A percentile compares a stretch with the other conserved stretches of the same genome.
Conservation (phyloP, 169 alveolate species). For the Plasmodium malariae region DNA sequence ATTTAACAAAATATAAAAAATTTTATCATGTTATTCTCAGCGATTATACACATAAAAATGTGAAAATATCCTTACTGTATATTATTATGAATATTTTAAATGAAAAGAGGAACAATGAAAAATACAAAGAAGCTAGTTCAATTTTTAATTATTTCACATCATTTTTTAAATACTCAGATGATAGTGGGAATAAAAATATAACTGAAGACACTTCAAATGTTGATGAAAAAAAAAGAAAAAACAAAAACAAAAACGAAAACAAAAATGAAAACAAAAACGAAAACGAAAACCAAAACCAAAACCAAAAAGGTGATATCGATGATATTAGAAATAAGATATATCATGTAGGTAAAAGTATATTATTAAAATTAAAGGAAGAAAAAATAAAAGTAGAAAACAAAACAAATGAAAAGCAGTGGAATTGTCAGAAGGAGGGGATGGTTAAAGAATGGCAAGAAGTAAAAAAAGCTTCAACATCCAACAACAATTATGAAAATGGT, state of each 20-base stretch:
- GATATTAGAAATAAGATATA: slow-evolving; percentile 55
- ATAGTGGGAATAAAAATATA: neutral
- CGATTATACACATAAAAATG: slow-evolving; percentile 75
- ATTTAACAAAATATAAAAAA: slow-evolving; percentile 48
- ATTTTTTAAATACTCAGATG: slow-evolving; percentile 47
- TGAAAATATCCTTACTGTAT: slow-evolving; percentile 54
- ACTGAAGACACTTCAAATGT: neutral
- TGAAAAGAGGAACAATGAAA: slow-evolving; percentile 43
- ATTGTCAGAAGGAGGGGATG: too few relatives aligned
- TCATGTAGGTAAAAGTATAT: slow-evolving; percentile 45
- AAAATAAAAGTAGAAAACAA: slow-evolving; percentile 35
- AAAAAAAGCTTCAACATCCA: too few relatives aligned
- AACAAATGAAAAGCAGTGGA: neutral
- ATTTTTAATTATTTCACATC: slow-evolving; percentile 62
- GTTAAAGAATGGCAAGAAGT: too few relatives aligned
- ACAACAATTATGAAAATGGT: too few relatives aligned
- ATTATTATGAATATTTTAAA: slow-evolving; percentile 74
- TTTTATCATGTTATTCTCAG: slow-evolving; percentile 49
- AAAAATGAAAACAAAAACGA: slow-evolving; percentile 25
- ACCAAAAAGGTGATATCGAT: slow-evolving; percentile 28
- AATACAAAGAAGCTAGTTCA: slow-evolving; percentile 61
- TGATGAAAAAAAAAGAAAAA: neutral
- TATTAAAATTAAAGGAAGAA: slow-evolving; percentile 71
- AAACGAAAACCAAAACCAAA: neutral
- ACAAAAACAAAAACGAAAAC: neutral